Evolutionary conservation across 805 yeast species (phyloP), one percentile per base, ranked within the genome.

Genomic region (Starmerella sp.): DNA sequence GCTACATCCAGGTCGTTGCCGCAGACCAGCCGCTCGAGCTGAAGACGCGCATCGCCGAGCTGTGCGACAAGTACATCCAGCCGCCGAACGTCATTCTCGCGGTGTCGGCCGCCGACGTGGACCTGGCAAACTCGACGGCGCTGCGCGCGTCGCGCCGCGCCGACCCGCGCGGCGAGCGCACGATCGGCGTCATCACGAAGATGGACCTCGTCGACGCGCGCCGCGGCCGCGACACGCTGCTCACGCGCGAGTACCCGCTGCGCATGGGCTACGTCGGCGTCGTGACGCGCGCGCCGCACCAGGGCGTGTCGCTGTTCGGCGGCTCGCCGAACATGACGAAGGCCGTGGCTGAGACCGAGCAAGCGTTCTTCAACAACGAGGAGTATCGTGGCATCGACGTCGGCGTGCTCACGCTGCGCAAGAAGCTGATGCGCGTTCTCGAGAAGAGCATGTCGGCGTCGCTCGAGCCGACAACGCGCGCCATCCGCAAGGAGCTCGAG

Each of bases 261-360:
- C 82, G 78, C 63, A 86, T 93, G 95, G 99, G 99, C 0, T 93
- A 93, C 67, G 97, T 93, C 22, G 99, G 99, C 55, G 97, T 95
- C n/a, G 84, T 95, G 17, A 86, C 97, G 1, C 85, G 81, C 60
- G 77, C 86, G 0, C 95, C 93, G 1, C 73, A 72, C 55, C 30
- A 41, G 6, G 39, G 13, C 13, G 28, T 34, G 41, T 35, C 52
- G 31, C 37, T 54, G 8, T 55, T 59, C 32, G 68, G 79, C 2
- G 38, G 32, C 38, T 2, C 34, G 9, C 17, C 31, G 0, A 76
- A 78, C 64, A 79, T 89, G 0, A 81, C 79, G 56, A 74, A 80
- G 38, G 58, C 67, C 11, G 67, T 74, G 31, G 62, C 69, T 15
- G 62, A 67, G 42, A 60, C 67, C 57, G 95, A 86, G 65, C 69